A percentile compares a stretch with the other conserved stretches of the same genome.
Evolutionary conservation across 768 basidiomycete species (phyloP).

Genomic region (Boletus vermiculosoides): DNA sequence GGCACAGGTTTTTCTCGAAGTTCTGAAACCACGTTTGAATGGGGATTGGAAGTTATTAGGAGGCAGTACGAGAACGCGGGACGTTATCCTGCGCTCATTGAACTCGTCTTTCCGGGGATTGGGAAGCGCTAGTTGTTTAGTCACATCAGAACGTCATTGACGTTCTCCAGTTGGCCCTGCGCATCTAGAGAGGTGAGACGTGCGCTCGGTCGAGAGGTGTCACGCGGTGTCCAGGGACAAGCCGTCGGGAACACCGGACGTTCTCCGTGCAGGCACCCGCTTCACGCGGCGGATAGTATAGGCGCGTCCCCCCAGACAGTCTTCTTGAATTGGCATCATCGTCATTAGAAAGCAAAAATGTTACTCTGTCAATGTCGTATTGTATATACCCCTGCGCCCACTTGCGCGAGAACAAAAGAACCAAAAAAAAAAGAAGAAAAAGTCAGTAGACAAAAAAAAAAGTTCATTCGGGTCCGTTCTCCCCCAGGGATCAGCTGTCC

Average conservation of each 20-base stretch:
- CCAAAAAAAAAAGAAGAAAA: constrained; percentile 14
- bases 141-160: constrained; percentile 2
- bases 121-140: background rate
- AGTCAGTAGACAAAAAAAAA: constrained; percentile 10
- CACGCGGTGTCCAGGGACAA: constrained; percentile 2
- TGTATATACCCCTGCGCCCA: constrained; percentile 29
- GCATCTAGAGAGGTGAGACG: constrained; percentile 22
- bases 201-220: background rate
- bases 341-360: constrained; percentile 27
- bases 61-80: background rate
- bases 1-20: background rate
- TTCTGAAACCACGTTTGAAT: constrained; percentile 7
- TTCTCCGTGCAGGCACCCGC: constrained; percentile 17
- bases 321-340: constrained; percentile 15
- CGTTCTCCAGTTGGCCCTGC: background rate
- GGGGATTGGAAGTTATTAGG: constrained; percentile 12
- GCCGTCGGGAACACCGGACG: background rate
- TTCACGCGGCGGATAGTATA: background rate
- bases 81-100: constrained; percentile 4
- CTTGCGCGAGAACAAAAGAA: constrained; percentile 17
- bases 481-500: constrained; percentile 19
- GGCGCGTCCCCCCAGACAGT: constrained; percentile 20
- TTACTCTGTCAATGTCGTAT: constrained; percentile 30
- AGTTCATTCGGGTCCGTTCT: constrained; percentile 29
- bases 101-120: background rate